These are phyloP conservation scores for Sporisorium sorghi DNA, from an alignment of 1,284 basidiomycete species.

Conservation along the genomic window DNA sequence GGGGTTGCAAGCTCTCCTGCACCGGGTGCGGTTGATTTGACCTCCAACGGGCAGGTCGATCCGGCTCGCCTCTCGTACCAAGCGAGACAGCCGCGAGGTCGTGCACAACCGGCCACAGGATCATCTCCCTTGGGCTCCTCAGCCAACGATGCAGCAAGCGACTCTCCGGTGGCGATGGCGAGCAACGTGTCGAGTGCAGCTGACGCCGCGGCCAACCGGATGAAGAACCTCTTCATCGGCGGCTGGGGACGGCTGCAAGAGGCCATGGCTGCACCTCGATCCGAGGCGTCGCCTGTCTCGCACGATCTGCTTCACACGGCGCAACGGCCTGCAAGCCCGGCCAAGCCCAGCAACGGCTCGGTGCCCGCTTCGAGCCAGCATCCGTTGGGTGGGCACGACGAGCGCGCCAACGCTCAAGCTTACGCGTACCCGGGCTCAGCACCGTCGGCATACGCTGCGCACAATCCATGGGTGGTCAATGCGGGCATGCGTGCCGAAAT, in stretches of 20 bases:
- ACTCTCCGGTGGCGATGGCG: slow-evolving; percentile 22
- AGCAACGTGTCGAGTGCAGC: slow-evolving; percentile 35
- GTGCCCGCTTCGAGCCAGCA: slow-evolving; percentile 5
- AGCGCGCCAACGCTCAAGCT: not conserved
- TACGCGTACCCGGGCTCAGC: not conserved
- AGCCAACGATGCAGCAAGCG: slow-evolving; percentile 4
- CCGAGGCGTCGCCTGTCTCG: slow-evolving; percentile 10
- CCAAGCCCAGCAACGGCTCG: slow-evolving; percentile 1
- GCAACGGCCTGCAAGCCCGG: slow-evolving; percentile 14
- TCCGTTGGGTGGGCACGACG: not conserved
- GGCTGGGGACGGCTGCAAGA: slow-evolving; percentile 57
- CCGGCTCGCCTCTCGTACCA: slow-evolving; percentile 27
- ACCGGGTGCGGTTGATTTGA: slow-evolving; percentile 35
- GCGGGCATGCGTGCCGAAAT: slow-evolving; percentile 36
- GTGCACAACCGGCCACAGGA: slow-evolving; percentile 7
- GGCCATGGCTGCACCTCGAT: slow-evolving; percentile 43
- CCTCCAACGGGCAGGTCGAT: slow-evolving; percentile 26
- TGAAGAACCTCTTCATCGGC: slow-evolving; percentile 57
- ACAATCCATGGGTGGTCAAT: slow-evolving; percentile 45
- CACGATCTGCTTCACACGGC: not conserved
- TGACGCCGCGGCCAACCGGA: slow-evolving; percentile 39
- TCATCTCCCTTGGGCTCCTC: slow-evolving; percentile 1
- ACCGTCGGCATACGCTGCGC: slow-evolving; percentile 3
- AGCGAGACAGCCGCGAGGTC: slow-evolving; percentile 26
- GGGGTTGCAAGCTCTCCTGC: slow-evolving; percentile 16